phyloP scores from a whole-genome alignment of 805 yeast species.

The Teunomyces cretensis region DNA sequence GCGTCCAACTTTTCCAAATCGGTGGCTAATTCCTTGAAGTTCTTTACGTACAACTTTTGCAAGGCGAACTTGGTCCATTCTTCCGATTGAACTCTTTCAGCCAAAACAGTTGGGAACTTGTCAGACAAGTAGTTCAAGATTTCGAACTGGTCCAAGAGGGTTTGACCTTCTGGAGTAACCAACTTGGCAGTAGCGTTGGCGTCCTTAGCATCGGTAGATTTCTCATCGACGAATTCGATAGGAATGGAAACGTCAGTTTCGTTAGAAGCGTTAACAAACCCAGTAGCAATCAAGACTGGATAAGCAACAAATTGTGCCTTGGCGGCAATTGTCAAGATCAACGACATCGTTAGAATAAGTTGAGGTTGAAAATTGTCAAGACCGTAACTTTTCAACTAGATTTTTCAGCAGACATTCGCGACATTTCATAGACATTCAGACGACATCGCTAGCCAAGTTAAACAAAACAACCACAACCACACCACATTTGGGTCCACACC shows the following conservation, averaged over 20 bases:
- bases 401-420: neutral
- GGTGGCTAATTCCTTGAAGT: conserved; percentile 80
- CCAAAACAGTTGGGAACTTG: conserved; percentile 48
- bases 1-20: conserved; percentile 79
- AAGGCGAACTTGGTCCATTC: conserved; percentile 68
- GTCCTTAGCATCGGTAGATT: conserved; percentile 40
- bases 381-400: neutral
- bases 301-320: conserved; percentile 86
- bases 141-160: conserved; percentile 41
- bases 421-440: neutral
- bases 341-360: conserved; percentile 34
- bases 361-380: neutral
- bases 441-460: neutral
- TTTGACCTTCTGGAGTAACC: conserved; percentile 40
- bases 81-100: conserved; percentile 33
- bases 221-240: conserved; percentile 71
- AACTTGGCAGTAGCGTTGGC: conserved; percentile 44
- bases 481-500: neutral
- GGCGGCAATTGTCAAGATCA: conserved; percentile 67
- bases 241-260: conserved; percentile 49
- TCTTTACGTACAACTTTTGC: conserved; percentile 71
- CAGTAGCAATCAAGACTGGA: conserved; percentile 74
- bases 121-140: conserved; percentile 51
- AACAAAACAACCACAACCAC: neutral
- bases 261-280: conserved; percentile 55